phyloP scores from a whole-genome alignment of 1,284 basidiomycete genomes.

The Ceratobasidium sp. region DNA sequence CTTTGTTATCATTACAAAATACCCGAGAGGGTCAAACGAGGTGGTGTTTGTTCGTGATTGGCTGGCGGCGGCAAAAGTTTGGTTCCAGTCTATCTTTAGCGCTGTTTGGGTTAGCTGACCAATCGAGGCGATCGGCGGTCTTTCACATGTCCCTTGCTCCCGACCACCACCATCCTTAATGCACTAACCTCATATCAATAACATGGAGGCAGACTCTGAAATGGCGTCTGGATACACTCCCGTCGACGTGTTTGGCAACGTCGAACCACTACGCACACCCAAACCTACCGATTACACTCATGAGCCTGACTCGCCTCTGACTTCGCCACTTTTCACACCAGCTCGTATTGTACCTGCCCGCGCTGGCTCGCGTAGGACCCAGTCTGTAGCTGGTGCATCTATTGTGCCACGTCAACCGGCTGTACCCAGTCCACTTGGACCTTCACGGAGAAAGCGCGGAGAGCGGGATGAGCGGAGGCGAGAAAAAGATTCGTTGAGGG shows the following conservation, averaged over 20 bases:
- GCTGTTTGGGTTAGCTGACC: background rate
- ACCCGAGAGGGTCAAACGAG: too few relatives aligned
- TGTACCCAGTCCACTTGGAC: conserved; percentile 19
- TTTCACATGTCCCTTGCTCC: conserved; percentile 20
- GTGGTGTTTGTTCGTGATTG: too few relatives aligned
- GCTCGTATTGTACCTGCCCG: background rate
- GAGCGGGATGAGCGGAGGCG: conserved; percentile 25
- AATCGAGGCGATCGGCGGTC: conserved; percentile 16
- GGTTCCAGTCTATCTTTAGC: too few relatives aligned
- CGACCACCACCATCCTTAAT: conserved; percentile 6
- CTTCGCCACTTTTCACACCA: conserved; percentile 20
- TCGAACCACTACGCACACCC: conserved; percentile 1
- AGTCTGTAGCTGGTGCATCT: conserved; percentile 18
- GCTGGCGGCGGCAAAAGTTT: too few relatives aligned
- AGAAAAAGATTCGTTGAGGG: conserved; percentile 35
- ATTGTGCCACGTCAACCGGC: conserved; percentile 1
- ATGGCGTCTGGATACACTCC: background rate
- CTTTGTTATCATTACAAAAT: too few relatives aligned
- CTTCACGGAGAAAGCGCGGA: conserved; percentile 36
- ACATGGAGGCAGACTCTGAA: conserved; percentile 8
- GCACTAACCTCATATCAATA: background rate
- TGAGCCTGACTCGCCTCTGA: conserved; percentile 12
- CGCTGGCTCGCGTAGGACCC: conserved; percentile 24
- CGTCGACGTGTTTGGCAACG: conserved; percentile 39
- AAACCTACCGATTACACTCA: background rate